These are phyloP conservation scores for Tillandsia fasciculata DNA, from an alignment of 176 grass and related monocot species.

Conservation along the genomic window DNA sequence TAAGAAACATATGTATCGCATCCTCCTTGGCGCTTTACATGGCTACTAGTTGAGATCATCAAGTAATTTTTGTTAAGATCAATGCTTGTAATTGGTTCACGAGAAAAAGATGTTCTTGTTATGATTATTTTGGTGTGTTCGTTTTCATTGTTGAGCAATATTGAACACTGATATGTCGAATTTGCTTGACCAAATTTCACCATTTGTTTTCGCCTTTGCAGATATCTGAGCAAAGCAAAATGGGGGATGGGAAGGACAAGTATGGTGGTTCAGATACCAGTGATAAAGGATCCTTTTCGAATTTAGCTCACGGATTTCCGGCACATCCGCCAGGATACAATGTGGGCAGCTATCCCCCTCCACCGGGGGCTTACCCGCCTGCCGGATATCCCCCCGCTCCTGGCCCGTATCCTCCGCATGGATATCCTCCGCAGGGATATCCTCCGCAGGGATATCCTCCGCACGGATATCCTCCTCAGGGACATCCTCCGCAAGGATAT, in stretches of 20 bases:
- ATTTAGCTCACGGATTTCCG: neutral
- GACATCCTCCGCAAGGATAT: constrained; percentile 9
- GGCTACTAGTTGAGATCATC: too few species aligned
- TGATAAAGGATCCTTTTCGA: constrained; percentile 35
- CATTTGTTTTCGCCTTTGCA: neutral
- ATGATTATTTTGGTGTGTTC: too few species aligned
- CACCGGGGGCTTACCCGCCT: constrained; percentile 18
- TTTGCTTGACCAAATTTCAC: neutral
- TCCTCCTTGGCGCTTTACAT: too few species aligned
- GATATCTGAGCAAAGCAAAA: neutral
- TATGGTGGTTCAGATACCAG: constrained; percentile 1
- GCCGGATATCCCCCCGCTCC: constrained; percentile 29
- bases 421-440: constrained; percentile 32
- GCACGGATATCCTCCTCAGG: neutral
- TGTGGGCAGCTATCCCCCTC: constrained; percentile 28
- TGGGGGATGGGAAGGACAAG: constrained; percentile 61
- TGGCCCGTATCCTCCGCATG: neutral
- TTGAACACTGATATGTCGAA: too few species aligned
- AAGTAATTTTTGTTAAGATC: too few species aligned
- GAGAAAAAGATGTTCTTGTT: too few species aligned
- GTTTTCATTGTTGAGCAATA: too few species aligned
- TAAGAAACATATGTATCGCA: too few species aligned
- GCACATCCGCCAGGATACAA: neutral
- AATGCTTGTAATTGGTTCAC: too few species aligned
- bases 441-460: constrained; percentile 27